Percentiles rank a stretch among this genome's conserved stretches.
Evolutionary conservation across 2,329 filamentous ascomycete genomes (phyloP).

Genomic region (Ophiostoma himal-ulmi): DNA sequence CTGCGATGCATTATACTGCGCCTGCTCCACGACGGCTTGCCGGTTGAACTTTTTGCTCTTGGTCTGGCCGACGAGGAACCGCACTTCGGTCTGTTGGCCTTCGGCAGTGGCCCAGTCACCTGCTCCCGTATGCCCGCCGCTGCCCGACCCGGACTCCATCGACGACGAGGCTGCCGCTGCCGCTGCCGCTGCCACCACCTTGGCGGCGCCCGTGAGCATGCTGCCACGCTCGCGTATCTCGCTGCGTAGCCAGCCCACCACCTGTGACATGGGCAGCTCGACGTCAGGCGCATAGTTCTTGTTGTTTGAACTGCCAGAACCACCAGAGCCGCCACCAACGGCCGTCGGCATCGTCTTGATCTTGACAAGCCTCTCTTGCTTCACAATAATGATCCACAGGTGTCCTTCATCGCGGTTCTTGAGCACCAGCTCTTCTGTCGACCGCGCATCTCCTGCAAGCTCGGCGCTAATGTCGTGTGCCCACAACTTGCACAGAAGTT

Average conservation of each 20-base stretch:
- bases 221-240: constrained; percentile 63
- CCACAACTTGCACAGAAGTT: constrained; percentile 75
- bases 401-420: constrained; percentile 72
- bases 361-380: constrained; percentile 67
- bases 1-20: constrained; percentile 52
- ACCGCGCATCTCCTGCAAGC: constrained; percentile 71
- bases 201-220: constrained; percentile 25
- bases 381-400: constrained; percentile 84
- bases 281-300: constrained; percentile 69
- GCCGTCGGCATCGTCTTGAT: constrained; percentile 61
- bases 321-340: background rate
- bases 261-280: constrained; percentile 66
- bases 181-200: constrained; percentile 20
- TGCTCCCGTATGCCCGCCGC: constrained; percentile 26
- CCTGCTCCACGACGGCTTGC: constrained; percentile 76
- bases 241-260: constrained; percentile 72
- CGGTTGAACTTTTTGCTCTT: constrained; percentile 90
- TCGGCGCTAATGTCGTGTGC: constrained; percentile 80
- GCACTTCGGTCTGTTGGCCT: constrained; percentile 59
- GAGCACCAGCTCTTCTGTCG: constrained; percentile 70
- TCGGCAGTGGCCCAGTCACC: constrained; percentile 15
- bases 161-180: constrained; percentile 29
- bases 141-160: constrained; percentile 23
- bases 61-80: constrained; percentile 75
- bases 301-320: background rate